Percentiles rank a stretch among this genome's conserved stretches.
Evolutionary conservation across 2,329 filamentous ascomycete genomes (phyloP).

Genomic region (Alternaria viburni): DNA sequence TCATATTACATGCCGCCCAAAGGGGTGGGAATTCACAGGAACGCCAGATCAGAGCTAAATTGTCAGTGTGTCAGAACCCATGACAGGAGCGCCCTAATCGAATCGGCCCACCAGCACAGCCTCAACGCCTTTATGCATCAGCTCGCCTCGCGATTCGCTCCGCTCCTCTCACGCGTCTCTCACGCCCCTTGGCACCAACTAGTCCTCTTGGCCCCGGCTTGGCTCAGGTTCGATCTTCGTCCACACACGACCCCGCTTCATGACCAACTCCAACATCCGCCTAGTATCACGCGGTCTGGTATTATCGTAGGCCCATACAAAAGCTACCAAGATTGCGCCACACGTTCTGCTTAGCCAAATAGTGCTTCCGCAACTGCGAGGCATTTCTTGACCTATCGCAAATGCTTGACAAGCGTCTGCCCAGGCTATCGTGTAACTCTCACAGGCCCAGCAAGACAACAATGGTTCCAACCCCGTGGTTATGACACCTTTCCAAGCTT

Average conservation of each 20-base stretch:
- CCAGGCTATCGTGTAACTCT: slow-evolving; percentile 24
- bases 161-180: slow-evolving; percentile 19
- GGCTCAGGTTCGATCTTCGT: neutral
- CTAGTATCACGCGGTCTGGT: slow-evolving; percentile 3
- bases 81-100: slow-evolving; percentile 16
- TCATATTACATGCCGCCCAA: slow-evolving; percentile 1
- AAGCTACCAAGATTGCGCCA: neutral
- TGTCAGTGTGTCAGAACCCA: slow-evolving; percentile 19
- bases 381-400: slow-evolving; percentile 17
- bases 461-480: slow-evolving; percentile 21
- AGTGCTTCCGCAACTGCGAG: slow-evolving; percentile 3
- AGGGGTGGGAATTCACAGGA: neutral
- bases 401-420: neutral
- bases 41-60: slow-evolving; percentile 5
- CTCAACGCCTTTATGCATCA: slow-evolving; percentile 41
- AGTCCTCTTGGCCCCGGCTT: slow-evolving; percentile 23
- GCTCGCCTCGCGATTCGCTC: slow-evolving; percentile 26
- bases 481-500: slow-evolving; percentile 19
- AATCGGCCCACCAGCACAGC: slow-evolving; percentile 32
- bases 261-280: slow-evolving; percentile 4
- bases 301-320: neutral
- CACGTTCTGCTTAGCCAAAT: slow-evolving; percentile 17
- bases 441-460: slow-evolving; percentile 19
- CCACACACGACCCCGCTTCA: slow-evolving; percentile 11
- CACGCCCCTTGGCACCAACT: slow-evolving; percentile 11